Base-by-base conservation (phyloP, 2,329 filamentous ascomycete genomes). In the Aspergillus ustus region DNA sequence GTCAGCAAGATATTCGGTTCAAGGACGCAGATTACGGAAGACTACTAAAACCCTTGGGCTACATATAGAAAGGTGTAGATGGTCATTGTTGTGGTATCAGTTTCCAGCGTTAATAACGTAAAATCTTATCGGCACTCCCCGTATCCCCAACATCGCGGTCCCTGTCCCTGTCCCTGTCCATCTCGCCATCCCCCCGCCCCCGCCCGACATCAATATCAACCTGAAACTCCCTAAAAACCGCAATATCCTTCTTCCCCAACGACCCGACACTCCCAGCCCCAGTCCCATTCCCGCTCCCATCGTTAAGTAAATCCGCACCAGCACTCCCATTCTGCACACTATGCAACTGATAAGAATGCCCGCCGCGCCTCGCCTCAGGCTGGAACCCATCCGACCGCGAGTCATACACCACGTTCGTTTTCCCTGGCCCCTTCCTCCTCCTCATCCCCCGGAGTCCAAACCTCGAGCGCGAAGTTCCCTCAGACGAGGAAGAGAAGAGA, bases 351-450 rank as follows among this genome's bases (percentile, higher is more conserved):
- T 52, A 52, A 11, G 49, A 31, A 29, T n/a, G 49, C 25, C 37
- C 28, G 0, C 49, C 49, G 17, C 28, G 31, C 13, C 49, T 52
- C n/a, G 15, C 20, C 25, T 52, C n/a, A 4, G 61, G 48, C 28
- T 48, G 51, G 19, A 63, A 63, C 34, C 57, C 31, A 31, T 53
- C 52, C 19, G 13, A 17, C 22, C 52, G 13, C 15, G 43, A 54
- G 11, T 59, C 37, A 40, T 56, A 49, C 49, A 43, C 37, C 28
- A 20, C n/a, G n/a, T n/a, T n/a, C n/a, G n/a, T n/a, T n/a, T n/a
- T n/a, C n/a, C n/a, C n/a, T n/a, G n/a, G n/a, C n/a, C 40, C 40
- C n/a, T 19, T 28, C 15, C 45, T 19, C 45, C 9, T 48, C 15
- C 50, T 52, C n/a, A n/a, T n/a, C n/a, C n/a, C n/a, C 7, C 51